Conservation (phyloP, 2,329 filamentous ascomycete species). For the Orbilia brochopaga region DNA sequence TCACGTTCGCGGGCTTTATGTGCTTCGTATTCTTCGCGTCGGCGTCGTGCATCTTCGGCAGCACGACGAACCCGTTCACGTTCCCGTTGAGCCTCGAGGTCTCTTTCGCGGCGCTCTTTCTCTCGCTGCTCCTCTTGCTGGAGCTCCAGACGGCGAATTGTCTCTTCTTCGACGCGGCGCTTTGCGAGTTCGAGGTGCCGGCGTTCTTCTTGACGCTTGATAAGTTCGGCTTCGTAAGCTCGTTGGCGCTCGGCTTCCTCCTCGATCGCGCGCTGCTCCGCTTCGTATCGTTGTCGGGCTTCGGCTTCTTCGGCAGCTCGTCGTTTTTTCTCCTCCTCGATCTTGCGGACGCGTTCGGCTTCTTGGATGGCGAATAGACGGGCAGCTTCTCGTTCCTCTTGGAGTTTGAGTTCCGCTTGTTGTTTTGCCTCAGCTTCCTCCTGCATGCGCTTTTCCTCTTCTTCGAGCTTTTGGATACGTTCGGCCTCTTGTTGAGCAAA, state of each 20-base stretch:
- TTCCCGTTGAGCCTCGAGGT: slow-evolving; percentile 39
- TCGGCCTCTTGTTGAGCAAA: slow-evolving; percentile 38
- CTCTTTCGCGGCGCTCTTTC: slow-evolving; percentile 42
- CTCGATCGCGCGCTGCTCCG: slow-evolving; percentile 25
- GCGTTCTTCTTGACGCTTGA: slow-evolving; percentile 36
- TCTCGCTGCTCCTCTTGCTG: slow-evolving; percentile 47
- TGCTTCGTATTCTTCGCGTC: slow-evolving; percentile 40
- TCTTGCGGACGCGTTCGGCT: slow-evolving; percentile 35
- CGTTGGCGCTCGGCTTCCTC: slow-evolving; percentile 21
- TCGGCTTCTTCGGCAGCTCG: slow-evolving; percentile 36
- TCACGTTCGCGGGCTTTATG: slow-evolving; percentile 43
- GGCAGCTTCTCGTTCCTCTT: slow-evolving; percentile 34
- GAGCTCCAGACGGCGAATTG: slow-evolving; percentile 41
- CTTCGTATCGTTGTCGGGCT: slow-evolving; percentile 34
- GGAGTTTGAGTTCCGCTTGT: slow-evolving; percentile 20
- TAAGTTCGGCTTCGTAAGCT: slow-evolving; percentile 28
- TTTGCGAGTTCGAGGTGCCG: slow-evolving; percentile 43
- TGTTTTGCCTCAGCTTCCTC: slow-evolving; percentile 36
- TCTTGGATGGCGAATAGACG: slow-evolving; percentile 37
- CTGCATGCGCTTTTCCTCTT: slow-evolving; percentile 16
- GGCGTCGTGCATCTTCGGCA: slow-evolving; percentile 28
- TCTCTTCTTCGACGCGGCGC: slow-evolving; percentile 47
- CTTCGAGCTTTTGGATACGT: slow-evolving; percentile 34
- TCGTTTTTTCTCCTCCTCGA: slow-evolving; percentile 38
- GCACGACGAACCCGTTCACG: slow-evolving; percentile 45